Base-by-base conservation (phyloP, 169 alveolate species). In the Besnoitia besnoiti region DNA sequence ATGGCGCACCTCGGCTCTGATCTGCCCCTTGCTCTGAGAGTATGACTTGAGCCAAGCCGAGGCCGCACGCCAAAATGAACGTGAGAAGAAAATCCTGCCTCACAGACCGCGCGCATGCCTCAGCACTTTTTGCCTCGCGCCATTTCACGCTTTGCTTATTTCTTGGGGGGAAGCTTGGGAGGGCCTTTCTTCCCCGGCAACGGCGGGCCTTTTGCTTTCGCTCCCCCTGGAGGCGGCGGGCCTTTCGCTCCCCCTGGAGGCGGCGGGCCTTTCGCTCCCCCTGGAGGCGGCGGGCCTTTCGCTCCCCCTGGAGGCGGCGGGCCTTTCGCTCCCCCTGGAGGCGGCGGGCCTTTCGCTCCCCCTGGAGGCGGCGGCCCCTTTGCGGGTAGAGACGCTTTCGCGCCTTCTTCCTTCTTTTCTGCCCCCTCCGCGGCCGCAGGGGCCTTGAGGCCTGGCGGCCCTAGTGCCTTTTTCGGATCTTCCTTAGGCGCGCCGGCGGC, bases 211-310 rank as follows among this genome's bases (percentile, higher is more conserved):
- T 73, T 73, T 42, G 16, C n/a, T 30, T 73, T n/a, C n/a, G 44
- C 82, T 19, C 8, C 14, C 14, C 44, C 44, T 8, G 82, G 82
- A 7, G 82, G 82, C 3, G 82, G 82, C 12, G 46, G 82, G 14
- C 46, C 82, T 30, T 73, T 73, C 82, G 16, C n/a, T 30, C n/a
- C 82, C n/a, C 82, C 82, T 8, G 79, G 39, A 30, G 79, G 79
- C 39, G 79, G 59, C 16, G 59, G 40, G 33, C 35, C 77, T 61
- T n/a, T n/a, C 77, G 5, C 33, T 61, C 10, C 37, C 33, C 37
- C 37, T 61, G 77, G 40, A 27, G 77, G 40, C 37, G 77, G 40
- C 5, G 30, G 40, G 33, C 35, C 77, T 61, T 61, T 61, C 40
- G 8, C 33, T 19, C 21, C 37, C 10, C 77, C 77, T 61, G 77